Conservation (phyloP, 1,284 basidiomycete genomes). For the Cryptococcus sp. region DNA sequence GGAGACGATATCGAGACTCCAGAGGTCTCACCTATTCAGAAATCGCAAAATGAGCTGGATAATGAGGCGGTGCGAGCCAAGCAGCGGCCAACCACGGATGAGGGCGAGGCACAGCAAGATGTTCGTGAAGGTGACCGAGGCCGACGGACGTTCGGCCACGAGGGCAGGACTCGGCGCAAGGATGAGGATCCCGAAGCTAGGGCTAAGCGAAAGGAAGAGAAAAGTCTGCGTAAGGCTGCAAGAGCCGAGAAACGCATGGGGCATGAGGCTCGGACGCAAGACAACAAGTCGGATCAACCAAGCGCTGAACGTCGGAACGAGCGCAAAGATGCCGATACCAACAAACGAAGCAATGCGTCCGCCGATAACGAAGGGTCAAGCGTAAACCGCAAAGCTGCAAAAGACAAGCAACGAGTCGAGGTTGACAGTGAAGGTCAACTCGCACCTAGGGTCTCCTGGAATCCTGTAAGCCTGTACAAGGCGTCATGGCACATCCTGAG, state of each 20-base stretch:
- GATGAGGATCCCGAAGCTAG: background rate
- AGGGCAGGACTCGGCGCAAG: background rate
- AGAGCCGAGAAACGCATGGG: background rate
- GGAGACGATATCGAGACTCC: too few relatives aligned
- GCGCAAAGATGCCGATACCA: too few relatives aligned
- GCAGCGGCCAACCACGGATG: too few relatives aligned
- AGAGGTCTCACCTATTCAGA: too few relatives aligned
- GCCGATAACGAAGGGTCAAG: too few relatives aligned
- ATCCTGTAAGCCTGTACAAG: background rate
- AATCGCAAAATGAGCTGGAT: too few relatives aligned
- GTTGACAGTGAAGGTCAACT: background rate
- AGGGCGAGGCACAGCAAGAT: too few relatives aligned
- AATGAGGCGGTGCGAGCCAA: too few relatives aligned
- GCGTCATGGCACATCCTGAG: conserved; percentile 11
- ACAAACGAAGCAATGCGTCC: too few relatives aligned
- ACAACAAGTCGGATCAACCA: too few relatives aligned
- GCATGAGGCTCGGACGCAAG: background rate
- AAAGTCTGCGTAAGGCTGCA: background rate
- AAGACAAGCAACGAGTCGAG: background rate
- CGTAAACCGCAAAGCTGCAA: background rate
- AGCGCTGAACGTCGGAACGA: too few relatives aligned
- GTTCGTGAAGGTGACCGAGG: background rate
- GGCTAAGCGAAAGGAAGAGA: conserved; percentile 1
- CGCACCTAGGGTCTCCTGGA: background rate
- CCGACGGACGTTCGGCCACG: background rate